Conservation (phyloP, 2,329 filamentous ascomycete genomes). For the Corniculantispora saksenae region DNA sequence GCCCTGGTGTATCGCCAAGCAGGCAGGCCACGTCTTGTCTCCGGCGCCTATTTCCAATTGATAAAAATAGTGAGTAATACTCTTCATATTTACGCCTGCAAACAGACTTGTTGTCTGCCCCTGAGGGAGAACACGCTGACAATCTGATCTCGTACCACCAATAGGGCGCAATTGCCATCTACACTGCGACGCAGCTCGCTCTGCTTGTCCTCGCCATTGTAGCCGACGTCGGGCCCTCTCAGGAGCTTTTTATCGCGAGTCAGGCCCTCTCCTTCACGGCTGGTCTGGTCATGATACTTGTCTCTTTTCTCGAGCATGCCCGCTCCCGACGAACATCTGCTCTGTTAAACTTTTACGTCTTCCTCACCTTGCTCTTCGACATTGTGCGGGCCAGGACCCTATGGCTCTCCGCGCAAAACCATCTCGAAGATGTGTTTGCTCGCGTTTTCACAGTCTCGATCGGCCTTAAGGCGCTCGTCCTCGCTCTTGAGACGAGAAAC, state of each 20-base stretch:
- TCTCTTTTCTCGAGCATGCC: slow-evolving; percentile 33
- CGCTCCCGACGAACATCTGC: slow-evolving; percentile 38
- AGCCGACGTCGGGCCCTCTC: background rate
- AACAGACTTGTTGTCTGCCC: no score
- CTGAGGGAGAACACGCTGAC: no score
- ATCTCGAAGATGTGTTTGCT: slow-evolving; percentile 26
- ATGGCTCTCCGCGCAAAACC: slow-evolving; percentile 32
- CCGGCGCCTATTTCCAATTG: background rate
- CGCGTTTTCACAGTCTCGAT: slow-evolving; percentile 33
- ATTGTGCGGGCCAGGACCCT: slow-evolving; percentile 39
- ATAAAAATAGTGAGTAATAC: no score
- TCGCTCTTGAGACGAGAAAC: slow-evolving; percentile 37
- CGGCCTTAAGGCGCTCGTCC: slow-evolving; percentile 34
- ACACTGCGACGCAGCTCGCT: slow-evolving; percentile 3
- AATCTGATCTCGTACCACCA: no score
- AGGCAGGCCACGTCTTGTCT: background rate
- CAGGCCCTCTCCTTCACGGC: background rate
- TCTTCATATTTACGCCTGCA: no score
- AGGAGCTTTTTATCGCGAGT: background rate
- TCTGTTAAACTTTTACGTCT: slow-evolving; percentile 41
- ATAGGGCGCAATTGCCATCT: slow-evolving; percentile 10
- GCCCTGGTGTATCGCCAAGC: slow-evolving; percentile 28
- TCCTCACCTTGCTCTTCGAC: slow-evolving; percentile 44
- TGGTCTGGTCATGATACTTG: slow-evolving; percentile 25
- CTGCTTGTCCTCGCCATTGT: slow-evolving; percentile 17